Evolutionary conservation across 805 yeast species (phyloP).

Genomic region (Sugiyamaella valdiviana): DNA sequence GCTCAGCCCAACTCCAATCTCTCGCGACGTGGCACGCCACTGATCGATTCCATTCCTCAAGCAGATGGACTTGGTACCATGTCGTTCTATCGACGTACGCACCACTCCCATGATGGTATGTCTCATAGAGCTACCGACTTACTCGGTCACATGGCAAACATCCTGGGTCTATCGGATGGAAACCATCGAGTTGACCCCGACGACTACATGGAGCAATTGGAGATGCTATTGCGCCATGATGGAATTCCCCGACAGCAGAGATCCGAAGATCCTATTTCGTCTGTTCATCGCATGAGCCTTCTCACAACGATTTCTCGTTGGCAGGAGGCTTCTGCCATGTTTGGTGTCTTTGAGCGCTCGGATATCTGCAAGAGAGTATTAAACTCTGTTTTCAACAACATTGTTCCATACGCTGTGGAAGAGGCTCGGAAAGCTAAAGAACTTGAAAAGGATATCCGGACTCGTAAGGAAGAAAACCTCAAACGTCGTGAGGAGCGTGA

Average conservation of each 20-base stretch:
- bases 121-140: slow-evolving; percentile 8
- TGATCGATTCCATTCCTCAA: neutral
- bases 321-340: slow-evolving; percentile 51
- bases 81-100: neutral
- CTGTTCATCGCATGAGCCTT: slow-evolving; percentile 17
- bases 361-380: slow-evolving; percentile 26
- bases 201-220: slow-evolving; percentile 14
- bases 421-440: slow-evolving; percentile 25
- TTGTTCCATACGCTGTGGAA: slow-evolving; percentile 20
- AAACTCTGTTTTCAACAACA: slow-evolving; percentile 22
- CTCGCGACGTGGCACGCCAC: neutral
- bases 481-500: slow-evolving; percentile 14
- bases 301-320: slow-evolving; percentile 60
- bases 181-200: slow-evolving; percentile 4
- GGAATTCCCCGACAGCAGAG: slow-evolving; percentile 7
- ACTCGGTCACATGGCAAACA: slow-evolving; percentile 13
- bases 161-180: slow-evolving; percentile 5
- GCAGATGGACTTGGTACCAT: slow-evolving; percentile 4
- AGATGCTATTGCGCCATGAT: slow-evolving; percentile 9
- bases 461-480: slow-evolving; percentile 27
- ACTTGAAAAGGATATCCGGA: slow-evolving; percentile 21
- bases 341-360: slow-evolving; percentile 40
- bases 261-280: slow-evolving; percentile 9
- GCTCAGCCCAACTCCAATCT: slow-evolving; percentile 1
- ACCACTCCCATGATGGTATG: slow-evolving; percentile 5